Conservation (phyloP, 2,329 filamentous ascomycete genomes). For the Capronia epimyces region DNA sequence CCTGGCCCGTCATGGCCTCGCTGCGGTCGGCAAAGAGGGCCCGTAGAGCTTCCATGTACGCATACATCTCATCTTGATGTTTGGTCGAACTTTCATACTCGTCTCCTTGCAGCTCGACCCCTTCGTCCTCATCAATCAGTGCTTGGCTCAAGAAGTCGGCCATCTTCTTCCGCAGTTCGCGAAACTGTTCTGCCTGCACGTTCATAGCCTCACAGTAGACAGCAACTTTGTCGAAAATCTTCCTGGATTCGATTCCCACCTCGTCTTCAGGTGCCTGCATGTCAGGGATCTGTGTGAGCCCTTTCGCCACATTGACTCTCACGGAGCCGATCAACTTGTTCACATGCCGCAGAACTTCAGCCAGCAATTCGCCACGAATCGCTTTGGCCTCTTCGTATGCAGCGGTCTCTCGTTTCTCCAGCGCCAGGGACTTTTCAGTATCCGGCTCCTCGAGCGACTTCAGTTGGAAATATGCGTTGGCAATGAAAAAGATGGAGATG, state of each 20-base stretch:
- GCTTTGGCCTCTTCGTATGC: constrained; percentile 73
- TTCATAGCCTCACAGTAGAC: constrained; percentile 63
- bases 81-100: constrained; percentile 86
- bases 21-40: constrained; percentile 73
- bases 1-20: constrained; percentile 67
- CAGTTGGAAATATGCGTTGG: constrained; percentile 77
- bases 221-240: constrained; percentile 61
- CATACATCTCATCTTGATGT: constrained; percentile 81
- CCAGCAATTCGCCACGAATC: constrained; percentile 72
- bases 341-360: constrained; percentile 53
- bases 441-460: constrained; percentile 64
- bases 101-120: constrained; percentile 72
- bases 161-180: constrained; percentile 69
- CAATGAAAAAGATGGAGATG: constrained; percentile 75
- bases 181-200: constrained; percentile 63
- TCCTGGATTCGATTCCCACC: constrained; percentile 67
- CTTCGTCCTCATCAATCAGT: constrained; percentile 75
- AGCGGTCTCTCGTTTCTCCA: constrained; percentile 66
- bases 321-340: constrained; percentile 60
- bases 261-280: constrained; percentile 48
- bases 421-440: constrained; percentile 39
- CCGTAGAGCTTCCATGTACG: constrained; percentile 73
- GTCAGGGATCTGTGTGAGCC: constrained; percentile 60
- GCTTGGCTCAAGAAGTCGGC: constrained; percentile 66
- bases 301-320: constrained; percentile 47